Conservation (phyloP, 1,284 basidiomycete genomes). For the Acaromyces ingoldii region DNA sequence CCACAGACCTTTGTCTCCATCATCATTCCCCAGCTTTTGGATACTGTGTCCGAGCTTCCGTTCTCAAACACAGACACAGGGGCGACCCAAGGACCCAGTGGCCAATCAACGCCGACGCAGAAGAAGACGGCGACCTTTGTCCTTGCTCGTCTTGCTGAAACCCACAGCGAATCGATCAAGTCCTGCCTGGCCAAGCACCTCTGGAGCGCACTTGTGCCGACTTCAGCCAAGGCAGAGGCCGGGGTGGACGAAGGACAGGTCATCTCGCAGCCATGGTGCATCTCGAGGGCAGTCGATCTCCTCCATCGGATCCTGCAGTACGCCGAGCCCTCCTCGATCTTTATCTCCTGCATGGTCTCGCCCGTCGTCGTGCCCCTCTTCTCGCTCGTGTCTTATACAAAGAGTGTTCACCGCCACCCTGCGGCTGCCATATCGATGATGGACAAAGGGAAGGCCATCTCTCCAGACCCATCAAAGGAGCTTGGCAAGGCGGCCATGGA, state of each 20-base stretch:
- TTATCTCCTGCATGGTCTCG: conserved; percentile 25
- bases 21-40: conserved; percentile 3
- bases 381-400: too few species aligned
- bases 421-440: background rate
- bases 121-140: conserved; percentile 2
- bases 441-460: background rate
- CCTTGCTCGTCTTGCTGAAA: background rate
- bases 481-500: too few species aligned
- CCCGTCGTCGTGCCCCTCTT: conserved; percentile 29
- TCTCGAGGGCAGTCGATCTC: conserved; percentile 2
- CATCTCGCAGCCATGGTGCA: too few species aligned
- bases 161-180: too few species aligned
- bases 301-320: conserved; percentile 27
- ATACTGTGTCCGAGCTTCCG: background rate
- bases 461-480: background rate
- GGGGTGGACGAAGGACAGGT: too few species aligned
- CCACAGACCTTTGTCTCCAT: background rate
- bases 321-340: conserved; percentile 39
- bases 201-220: background rate
- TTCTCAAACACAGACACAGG: background rate
- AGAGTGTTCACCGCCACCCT: conserved; percentile 19
- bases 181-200: too few species aligned
- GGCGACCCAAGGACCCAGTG: background rate
- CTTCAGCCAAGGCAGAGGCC: too few species aligned
- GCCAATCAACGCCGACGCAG: background rate